phyloP scores from a whole-genome alignment of 495 filamentous ascomycete genomes.

The Echria macrotheca region DNA sequence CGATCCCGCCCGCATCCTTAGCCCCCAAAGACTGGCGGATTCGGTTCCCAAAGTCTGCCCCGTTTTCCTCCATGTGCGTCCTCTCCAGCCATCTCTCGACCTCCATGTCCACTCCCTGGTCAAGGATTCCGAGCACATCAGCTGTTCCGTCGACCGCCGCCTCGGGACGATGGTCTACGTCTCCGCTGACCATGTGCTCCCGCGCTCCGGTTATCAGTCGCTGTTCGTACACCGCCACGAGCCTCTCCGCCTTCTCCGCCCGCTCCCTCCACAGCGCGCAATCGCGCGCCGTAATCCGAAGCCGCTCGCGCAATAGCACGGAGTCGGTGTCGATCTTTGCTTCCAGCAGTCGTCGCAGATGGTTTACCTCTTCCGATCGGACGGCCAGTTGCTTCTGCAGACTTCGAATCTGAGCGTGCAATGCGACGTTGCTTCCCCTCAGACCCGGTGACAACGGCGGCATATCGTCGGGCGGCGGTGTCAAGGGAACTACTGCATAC shows the following conservation, averaged over 20 bases:
- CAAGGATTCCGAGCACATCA: no score
- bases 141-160: neutral
- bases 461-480: no score
- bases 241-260: constrained; percentile 47
- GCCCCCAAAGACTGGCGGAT: constrained; percentile 12
- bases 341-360: constrained; percentile 38
- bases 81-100: neutral
- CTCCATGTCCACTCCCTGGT: no score
- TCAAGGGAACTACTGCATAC: no score
- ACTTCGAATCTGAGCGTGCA: constrained; percentile 41
- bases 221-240: constrained; percentile 35
- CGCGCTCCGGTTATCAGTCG: no score
- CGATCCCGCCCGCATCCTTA: constrained; percentile 5
- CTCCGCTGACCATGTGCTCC: no score
- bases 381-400: constrained; percentile 39
- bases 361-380: constrained; percentile 35
- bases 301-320: constrained; percentile 37
- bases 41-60: constrained; percentile 7
- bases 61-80: constrained; percentile 16
- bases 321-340: constrained; percentile 32
- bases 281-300: constrained; percentile 41
- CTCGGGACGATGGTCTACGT: no score
- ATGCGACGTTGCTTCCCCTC: constrained; percentile 27
- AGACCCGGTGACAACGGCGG: neutral
- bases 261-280: constrained; percentile 42